Base-by-base conservation (phyloP, 805 yeast species). In the Cyberlindnera suaveolens region DNA sequence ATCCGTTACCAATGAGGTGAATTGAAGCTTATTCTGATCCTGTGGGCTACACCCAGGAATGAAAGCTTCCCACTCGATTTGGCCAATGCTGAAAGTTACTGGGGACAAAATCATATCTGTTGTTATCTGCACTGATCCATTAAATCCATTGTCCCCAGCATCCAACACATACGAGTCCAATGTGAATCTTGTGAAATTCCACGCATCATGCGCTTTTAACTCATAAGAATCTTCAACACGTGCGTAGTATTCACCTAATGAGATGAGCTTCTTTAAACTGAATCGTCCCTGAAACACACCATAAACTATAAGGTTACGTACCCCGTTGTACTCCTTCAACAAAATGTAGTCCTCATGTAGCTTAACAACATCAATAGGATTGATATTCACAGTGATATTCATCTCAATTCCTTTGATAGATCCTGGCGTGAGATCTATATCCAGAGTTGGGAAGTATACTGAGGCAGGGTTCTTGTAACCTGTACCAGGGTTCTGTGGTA, bases 11-110 rank as follows among this genome's bases (percentile, higher is more conserved):
- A 51, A 13, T 5, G 48, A 13, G 8, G 39, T 48, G 11, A 53
- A 7, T 17, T 41, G 41, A 27, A 49, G 34, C 34, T 49, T 19
- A 35, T 41, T 49, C n/a, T 27, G 10, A 9, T 38, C 36, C 27
- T 23, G 27, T 23, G 11, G 11, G 4, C 8, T 23, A 35, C 58
- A 54, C 1, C 52, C 54, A 8, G 43, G 48, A 14, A 51, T 36
- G 16, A 45, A 49, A 8, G 47, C 20, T 26, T 52, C 57, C 57
- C 58, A 54, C 13, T 52, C 55, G 6, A 54, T 38, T 13, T 37
- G 26, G 7, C 44, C 42, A 16, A 41, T 16, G 16, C 34, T 27
- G 3, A 39, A 27, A 16, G 17, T 23, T 4, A 43, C 36, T 3
- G 39, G 42, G 1, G 41, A 18, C 8, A 14, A 14, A 11, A 34